These are phyloP conservation scores for Secale cereale DNA, from an alignment of 176 grass and related monocot genomes.

Conservation along the genomic window DNA sequence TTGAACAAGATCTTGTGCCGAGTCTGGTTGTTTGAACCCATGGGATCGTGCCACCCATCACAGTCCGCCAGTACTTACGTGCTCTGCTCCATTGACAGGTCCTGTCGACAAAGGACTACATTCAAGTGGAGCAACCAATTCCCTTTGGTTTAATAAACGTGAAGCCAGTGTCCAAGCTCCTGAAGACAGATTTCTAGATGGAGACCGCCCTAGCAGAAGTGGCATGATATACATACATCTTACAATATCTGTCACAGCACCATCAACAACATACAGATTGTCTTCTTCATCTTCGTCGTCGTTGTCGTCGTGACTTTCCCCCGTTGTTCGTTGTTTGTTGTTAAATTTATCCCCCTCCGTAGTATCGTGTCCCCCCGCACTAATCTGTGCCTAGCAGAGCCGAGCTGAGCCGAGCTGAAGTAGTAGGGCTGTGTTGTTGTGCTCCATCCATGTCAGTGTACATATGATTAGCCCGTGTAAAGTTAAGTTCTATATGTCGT, in stretches of 20 bases:
- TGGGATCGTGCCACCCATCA: not conserved
- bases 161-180: constrained; percentile 78
- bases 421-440: constrained; percentile 32
- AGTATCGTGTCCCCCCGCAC: constrained; percentile 23
- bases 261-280: constrained; percentile 28
- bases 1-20: not conserved
- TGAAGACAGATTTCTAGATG: constrained; percentile 90
- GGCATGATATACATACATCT: constrained; percentile 37
- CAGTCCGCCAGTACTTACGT: not conserved
- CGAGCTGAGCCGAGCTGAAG: constrained; percentile 8
- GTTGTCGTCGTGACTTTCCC: not conserved
- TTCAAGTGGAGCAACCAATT: constrained; percentile 71
- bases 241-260: constrained; percentile 29
- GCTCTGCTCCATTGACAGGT: constrained; percentile 46
- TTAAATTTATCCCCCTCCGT: constrained; percentile 30
- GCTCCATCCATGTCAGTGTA: constrained; percentile 25
- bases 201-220: not conserved
- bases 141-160: constrained; percentile 63
- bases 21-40: not conserved
- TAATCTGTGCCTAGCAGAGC: constrained; percentile 28
- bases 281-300: not conserved
- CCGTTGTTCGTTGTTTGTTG: constrained; percentile 34
- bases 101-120: constrained; percentile 92
- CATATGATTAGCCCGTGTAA: constrained; percentile 25
- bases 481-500: constrained; percentile 30